Evolutionary conservation across 371 early-diverging fungal genomes (phyloP).

Genomic region (Mucor velutinosus): DNA sequence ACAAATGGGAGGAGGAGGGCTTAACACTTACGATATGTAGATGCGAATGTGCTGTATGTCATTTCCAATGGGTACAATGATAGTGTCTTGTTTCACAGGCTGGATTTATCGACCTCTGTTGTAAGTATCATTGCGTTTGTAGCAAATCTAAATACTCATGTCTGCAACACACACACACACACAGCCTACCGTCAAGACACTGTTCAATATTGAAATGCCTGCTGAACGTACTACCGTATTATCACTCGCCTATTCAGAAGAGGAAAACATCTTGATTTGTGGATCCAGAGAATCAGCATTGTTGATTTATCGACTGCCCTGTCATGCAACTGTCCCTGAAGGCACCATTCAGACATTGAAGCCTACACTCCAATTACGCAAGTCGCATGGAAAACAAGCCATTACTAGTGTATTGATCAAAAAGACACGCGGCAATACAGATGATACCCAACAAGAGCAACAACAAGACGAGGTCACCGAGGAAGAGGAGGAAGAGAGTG

Average conservation of each 20-base stretch:
- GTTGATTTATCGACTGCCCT: conserved; percentile 51
- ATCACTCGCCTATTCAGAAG: conserved; percentile 46
- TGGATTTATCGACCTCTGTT: conserved; percentile 25
- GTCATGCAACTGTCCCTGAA: background rate
- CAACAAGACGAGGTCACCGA: conserved; percentile 25
- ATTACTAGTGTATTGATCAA: conserved; percentile 50
- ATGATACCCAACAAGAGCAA: background rate
- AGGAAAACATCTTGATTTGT: conserved; percentile 52
- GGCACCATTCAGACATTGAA: conserved; percentile 10
- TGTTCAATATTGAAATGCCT: conserved; percentile 52
- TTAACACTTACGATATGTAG: conserved; percentile 11
- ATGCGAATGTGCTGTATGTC: conserved; percentile 40
- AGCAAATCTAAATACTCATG: background rate
- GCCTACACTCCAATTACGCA: conserved; percentile 39
- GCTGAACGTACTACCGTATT: conserved; percentile 51
- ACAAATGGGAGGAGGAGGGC: no score
- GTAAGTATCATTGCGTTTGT: conserved; percentile 13
- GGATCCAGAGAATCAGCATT: conserved; percentile 68
- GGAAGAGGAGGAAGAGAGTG: conserved; percentile 22
- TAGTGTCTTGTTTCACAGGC: conserved; percentile 38
- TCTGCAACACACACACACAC: background rate
- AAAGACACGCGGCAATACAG: background rate
- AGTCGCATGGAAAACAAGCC: conserved; percentile 55
- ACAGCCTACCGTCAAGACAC: conserved; percentile 41
- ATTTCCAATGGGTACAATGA: conserved; percentile 48